Evolutionary conservation across 768 basidiomycete genomes (phyloP).

Genomic region (Tricholoma bakamatsutake): DNA sequence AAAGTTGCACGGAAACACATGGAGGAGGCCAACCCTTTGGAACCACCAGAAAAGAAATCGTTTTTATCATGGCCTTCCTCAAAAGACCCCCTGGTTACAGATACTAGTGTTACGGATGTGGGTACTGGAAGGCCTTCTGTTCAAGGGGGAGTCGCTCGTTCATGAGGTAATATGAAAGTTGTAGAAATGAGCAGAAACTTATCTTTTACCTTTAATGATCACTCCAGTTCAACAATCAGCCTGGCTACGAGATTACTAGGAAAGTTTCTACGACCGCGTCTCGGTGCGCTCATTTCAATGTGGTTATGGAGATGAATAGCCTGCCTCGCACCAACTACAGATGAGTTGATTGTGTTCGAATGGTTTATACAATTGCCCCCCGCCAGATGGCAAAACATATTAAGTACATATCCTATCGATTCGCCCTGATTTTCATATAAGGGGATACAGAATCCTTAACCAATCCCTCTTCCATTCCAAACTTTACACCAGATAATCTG

Average conservation of each 20-base stretch:
- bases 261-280: not conserved
- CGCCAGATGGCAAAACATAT: not conserved
- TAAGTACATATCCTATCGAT: not conserved
- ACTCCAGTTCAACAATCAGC: not conserved
- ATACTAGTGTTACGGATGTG: not conserved
- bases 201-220: not conserved
- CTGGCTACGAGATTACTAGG: not conserved
- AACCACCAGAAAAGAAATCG: conserved; percentile 1
- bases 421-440: not conserved
- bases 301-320: not conserved
- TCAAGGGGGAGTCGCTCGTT: not conserved
- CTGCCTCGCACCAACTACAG: not conserved
- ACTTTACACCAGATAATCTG: no score
- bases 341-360: not conserved
- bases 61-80: not conserved
- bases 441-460: not conserved
- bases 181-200: not conserved
- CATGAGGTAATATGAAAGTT: not conserved
- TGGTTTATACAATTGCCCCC: not conserved
- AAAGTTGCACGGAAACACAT: conserved; percentile 27
- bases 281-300: not conserved
- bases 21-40: not conserved
- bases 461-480: no score
- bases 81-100: not conserved
- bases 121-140: not conserved